Base-by-base conservation (phyloP, 768 basidiomycete genomes). In the Panaeolus cyanescens region DNA sequence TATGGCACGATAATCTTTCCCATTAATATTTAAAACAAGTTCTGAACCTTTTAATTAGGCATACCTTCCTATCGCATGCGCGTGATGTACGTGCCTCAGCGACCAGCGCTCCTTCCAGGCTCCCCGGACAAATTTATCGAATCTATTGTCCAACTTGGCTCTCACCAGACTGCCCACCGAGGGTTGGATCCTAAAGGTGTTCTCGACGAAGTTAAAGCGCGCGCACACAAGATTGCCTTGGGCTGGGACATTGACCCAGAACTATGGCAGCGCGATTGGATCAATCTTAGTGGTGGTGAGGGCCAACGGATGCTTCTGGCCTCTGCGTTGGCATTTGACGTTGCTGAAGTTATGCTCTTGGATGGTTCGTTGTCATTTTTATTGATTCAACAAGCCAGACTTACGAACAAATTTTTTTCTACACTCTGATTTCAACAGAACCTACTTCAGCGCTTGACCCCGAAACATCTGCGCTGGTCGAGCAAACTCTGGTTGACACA, bases 361-460 rank as follows among this genome's bases (percentile, higher is more conserved):
- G 95, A 91, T 69, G 95, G 94, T 92, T 39, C 54, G 84, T 76
- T 15, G 36, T 45, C 22, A 12, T 56, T 20, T 30, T 58, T 36
- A 53, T n/a, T n/a, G n/a, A n/a, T n/a, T n/a, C n/a, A n/a, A n/a
- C n/a, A n/a, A n/a, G n/a, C n/a, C n/a, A n/a, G n/a, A n/a, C n/a
- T n/a, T n/a, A n/a, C n/a, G n/a, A n/a, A n/a, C n/a, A n/a, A n/a
- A 17, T 55, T 19, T 36, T 32, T 32, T 61, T 34, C 34, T 17
- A 32, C 32, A 22, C 33, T 32, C n/a, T n/a, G n/a, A n/a, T n/a
- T n/a, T n/a, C n/a, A n/a, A n/a, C n/a, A 96, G 95, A 96, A 73
- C 95, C 95, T 1, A 96, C 95, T 0, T 94, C 92, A 8, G 95
- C 95, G 0, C 79, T 96, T 59, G 95, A 96, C 72, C 77, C 85